A percentile compares a stretch with the other conserved stretches of the same genome.
These are phyloP conservation scores for Suillus sp. DNA, from an alignment of 768 basidiomycete genomes.

Conservation along the genomic window DNA sequence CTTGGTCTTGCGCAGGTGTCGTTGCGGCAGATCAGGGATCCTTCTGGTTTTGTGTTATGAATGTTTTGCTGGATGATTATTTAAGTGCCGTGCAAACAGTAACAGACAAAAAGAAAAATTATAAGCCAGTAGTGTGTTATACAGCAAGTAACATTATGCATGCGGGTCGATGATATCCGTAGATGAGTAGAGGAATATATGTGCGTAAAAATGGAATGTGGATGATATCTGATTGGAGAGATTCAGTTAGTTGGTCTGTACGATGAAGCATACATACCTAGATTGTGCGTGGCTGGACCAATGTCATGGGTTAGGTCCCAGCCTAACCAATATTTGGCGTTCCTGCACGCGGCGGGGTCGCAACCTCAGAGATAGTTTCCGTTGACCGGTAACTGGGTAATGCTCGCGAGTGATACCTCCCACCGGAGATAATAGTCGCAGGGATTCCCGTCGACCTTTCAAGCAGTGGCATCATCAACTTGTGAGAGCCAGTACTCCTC, in stretches of 20 bases:
- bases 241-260: neutral
- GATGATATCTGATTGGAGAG: neutral
- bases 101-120: neutral
- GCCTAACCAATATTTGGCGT: slow-evolving; percentile 14
- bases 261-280: neutral
- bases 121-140: slow-evolving; percentile 1
- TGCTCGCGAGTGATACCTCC: slow-evolving; percentile 13
- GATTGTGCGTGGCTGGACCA: neutral
- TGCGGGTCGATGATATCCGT: neutral
- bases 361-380: slow-evolving; percentile 13
- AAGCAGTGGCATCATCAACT: slow-evolving; percentile 21
- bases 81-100: neutral
- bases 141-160: neutral
- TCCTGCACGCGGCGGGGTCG: slow-evolving; percentile 8
- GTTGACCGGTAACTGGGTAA: slow-evolving; percentile 14
- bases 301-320: neutral
- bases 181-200: slow-evolving; percentile 1
- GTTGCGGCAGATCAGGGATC: neutral
- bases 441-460: slow-evolving; percentile 8
- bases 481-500: slow-evolving; percentile 30
- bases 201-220: neutral
- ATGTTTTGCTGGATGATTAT: neutral
- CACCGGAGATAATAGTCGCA: slow-evolving; percentile 11
- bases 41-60: neutral
- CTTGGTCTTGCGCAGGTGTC: slow-evolving; percentile 38